A percentile compares a stretch with the other conserved stretches of the same genome.
phyloP scores from a whole-genome alignment of 805 yeast species.

The Metschnikowia drakensbergensis region DNA sequence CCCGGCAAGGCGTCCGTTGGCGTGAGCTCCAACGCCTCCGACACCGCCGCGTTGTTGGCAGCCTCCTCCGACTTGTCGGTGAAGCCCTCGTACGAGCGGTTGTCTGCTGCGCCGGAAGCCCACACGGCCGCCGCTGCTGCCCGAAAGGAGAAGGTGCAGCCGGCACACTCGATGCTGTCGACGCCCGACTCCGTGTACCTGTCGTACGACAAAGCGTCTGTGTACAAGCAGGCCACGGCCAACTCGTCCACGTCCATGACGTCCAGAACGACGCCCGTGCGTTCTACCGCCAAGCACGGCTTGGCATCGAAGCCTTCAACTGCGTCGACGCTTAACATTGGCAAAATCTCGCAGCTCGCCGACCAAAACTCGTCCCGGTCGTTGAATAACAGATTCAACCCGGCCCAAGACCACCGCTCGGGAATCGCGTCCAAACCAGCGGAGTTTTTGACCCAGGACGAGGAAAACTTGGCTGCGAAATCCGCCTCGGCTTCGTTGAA shows the following conservation, averaged over 20 bases:
- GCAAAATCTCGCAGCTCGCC: conserved; percentile 34
- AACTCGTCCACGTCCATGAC: conserved; percentile 45
- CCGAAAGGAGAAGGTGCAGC: conserved; percentile 26
- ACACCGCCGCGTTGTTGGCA: conserved; percentile 74
- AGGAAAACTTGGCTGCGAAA: conserved; percentile 47
- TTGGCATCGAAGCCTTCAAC: conserved; percentile 26
- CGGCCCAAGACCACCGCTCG: conserved; percentile 38
- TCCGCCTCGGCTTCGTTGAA: conserved; percentile 60
- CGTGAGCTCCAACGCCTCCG: conserved; percentile 65
- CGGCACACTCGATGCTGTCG: conserved; percentile 7
- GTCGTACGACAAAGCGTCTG: conserved; percentile 26
- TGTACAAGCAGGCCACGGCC: conserved; percentile 31
- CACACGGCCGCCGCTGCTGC: conserved; percentile 60
- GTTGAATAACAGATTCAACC: conserved; percentile 40
- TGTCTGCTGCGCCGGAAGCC: conserved; percentile 53
- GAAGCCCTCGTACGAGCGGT: conserved; percentile 57
- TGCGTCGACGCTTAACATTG: conserved; percentile 28
- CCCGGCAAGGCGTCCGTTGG: conserved; percentile 49
- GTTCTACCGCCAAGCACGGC: conserved; percentile 32
- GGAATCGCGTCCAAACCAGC: conserved; percentile 26
- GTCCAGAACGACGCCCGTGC: conserved; percentile 43
- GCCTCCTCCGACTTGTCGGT: conserved; percentile 61
- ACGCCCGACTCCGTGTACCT: conserved; percentile 32
- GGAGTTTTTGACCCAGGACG: conserved; percentile 38
- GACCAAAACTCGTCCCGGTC: conserved; percentile 38